phyloP scores from a whole-genome alignment of 176 grass and related monocot genomes.

The Puya raimondii region DNA sequence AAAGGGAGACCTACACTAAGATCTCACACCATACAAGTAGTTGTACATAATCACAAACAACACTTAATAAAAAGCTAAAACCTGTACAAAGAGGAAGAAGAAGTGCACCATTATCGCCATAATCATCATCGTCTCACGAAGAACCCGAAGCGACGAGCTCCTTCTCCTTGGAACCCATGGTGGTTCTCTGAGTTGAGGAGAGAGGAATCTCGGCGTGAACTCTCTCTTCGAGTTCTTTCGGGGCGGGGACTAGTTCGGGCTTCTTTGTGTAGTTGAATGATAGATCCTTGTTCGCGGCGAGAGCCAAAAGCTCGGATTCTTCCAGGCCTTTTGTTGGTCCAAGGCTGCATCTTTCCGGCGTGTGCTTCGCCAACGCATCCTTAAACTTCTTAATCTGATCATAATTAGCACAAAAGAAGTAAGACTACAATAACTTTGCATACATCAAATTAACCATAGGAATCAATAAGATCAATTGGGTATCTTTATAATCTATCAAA shows the following conservation, averaged over 20 bases:
- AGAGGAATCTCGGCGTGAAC: slow-evolving; percentile 27
- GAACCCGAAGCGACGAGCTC: slow-evolving; percentile 42
- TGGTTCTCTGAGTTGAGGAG: neutral
- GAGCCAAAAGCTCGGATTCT: slow-evolving; percentile 56
- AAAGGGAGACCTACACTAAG: neutral
- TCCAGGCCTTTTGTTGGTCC: slow-evolving; percentile 66
- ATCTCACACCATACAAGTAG: neutral
- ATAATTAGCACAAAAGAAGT: neutral
- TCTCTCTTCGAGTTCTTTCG: slow-evolving; percentile 13
- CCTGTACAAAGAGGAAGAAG: slow-evolving; percentile 41
- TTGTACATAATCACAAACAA: slow-evolving; percentile 12
- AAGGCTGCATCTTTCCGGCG: slow-evolving; percentile 65
- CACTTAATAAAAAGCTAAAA: slow-evolving; percentile 8
- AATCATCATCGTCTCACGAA: slow-evolving; percentile 34
- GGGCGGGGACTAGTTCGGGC: slow-evolving; percentile 20
- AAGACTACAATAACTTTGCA: neutral
- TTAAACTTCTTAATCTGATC: slow-evolving; percentile 92
- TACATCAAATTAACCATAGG: neutral
- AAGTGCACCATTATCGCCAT: neutral
- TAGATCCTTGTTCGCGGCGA: slow-evolving; percentile 82
- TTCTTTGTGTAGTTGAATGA: slow-evolving; percentile 61
- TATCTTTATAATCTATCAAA: neutral
- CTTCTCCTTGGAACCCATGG: slow-evolving; percentile 40
- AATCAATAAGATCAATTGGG: neutral
- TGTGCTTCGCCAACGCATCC: slow-evolving; percentile 89